A percentile compares a stretch with the other conserved stretches of the same genome.
phyloP scores from a whole-genome alignment of 106 monocot genomes.

The Platanthera zijinensis region DNA sequence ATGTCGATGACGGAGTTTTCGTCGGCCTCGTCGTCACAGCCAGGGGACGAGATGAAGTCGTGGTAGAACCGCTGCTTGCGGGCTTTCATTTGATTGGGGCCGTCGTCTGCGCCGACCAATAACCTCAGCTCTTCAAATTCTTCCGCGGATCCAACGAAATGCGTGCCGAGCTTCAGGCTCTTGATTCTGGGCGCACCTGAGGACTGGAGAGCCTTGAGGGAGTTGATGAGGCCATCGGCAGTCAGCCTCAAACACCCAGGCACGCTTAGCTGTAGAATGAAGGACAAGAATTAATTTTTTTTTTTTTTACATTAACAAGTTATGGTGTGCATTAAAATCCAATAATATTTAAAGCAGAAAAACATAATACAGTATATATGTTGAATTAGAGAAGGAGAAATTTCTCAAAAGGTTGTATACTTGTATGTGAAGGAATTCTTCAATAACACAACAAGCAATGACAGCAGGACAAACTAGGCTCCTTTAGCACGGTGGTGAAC shows the following conservation, averaged over 20 bases:
- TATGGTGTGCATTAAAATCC: too few relatives aligned
- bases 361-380: too few relatives aligned
- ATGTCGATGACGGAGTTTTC: constrained; percentile 42
- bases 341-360: too few relatives aligned
- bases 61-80: constrained; percentile 31
- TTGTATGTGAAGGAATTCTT: too few relatives aligned
- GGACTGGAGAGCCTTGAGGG: constrained; percentile 26
- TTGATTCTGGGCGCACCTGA: constrained; percentile 16
- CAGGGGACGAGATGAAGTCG: constrained; percentile 5
- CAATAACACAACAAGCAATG: too few relatives aligned
- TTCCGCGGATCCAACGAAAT: constrained; percentile 17
- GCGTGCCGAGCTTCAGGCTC: constrained; percentile 28
- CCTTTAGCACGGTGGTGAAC: too few relatives aligned
- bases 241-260: constrained; percentile 28
- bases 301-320: too few relatives aligned
- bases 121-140: constrained; percentile 29
- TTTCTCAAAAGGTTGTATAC: too few relatives aligned
- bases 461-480: too few relatives aligned
- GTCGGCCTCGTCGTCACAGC: constrained; percentile 2
- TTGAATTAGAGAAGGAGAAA: too few relatives aligned
- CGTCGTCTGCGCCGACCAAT: constrained; percentile 18
- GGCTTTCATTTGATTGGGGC: background rate
- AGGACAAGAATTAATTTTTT: too few relatives aligned
- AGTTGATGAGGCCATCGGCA: constrained; percentile 27
- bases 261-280: constrained; percentile 33